phyloP scores from a whole-genome alignment of 768 basidiomycete genomes.

The Hericium coralloides region DNA sequence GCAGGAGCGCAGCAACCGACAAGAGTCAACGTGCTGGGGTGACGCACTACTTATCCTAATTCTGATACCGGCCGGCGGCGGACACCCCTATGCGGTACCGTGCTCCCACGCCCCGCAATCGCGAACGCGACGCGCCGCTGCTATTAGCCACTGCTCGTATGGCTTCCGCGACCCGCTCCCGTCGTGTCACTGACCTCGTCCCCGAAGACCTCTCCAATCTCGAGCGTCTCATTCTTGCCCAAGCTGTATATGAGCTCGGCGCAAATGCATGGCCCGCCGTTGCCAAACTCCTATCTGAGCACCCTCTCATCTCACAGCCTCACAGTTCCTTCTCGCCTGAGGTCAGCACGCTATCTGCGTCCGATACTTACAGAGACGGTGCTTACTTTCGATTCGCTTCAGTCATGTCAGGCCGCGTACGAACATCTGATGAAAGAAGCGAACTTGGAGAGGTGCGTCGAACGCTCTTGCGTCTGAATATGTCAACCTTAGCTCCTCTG shows the following conservation, averaged over 20 bases:
- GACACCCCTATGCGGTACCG: too few species aligned
- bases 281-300: conserved; percentile 54
- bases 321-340: conserved; percentile 61
- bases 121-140: conserved; percentile 6
- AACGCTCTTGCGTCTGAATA: conserved; percentile 18
- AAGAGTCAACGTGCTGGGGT: not conserved
- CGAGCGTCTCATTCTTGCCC: conserved; percentile 76
- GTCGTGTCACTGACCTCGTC: too few species aligned
- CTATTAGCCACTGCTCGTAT: not conserved
- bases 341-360: conserved; percentile 28
- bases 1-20: not conserved
- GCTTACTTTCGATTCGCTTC: conserved; percentile 14
- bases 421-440: conserved; percentile 60
- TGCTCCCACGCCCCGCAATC: not conserved
- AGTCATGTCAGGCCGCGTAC: conserved; percentile 68
- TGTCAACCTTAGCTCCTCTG: conserved; percentile 7
- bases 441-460: conserved; percentile 45
- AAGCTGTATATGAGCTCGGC: conserved; percentile 81
- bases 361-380: not conserved
- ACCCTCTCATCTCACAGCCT: conserved; percentile 59
- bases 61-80: too few species aligned
- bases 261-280: conserved; percentile 60
- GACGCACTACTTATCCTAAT: not conserved
- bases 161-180: conserved; percentile 19
- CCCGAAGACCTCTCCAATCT: conserved; percentile 15